These are phyloP conservation scores for Pythium aristosporum DNA, from an alignment of 352 stramenopile species.

Conservation along the genomic window DNA sequence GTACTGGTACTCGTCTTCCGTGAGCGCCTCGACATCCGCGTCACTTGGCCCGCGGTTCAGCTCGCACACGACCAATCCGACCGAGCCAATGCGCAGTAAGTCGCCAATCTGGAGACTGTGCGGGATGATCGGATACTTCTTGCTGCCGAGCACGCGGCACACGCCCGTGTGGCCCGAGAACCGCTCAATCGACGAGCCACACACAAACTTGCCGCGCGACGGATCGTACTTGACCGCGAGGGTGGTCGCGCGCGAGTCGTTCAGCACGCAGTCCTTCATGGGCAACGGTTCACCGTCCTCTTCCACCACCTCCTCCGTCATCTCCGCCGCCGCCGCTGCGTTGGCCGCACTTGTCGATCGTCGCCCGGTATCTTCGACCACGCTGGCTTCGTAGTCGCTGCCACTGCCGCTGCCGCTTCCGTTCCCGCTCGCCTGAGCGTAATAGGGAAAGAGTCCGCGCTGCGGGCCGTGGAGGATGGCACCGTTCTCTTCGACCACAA, in stretches of 20 bases:
- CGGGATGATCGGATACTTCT: constrained; percentile 79
- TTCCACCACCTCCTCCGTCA: not conserved
- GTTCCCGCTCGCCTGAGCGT: constrained; percentile 11
- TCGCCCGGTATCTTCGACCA: constrained; percentile 8
- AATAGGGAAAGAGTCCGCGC: constrained; percentile 47
- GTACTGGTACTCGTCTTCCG: constrained; percentile 81
- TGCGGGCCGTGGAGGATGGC: constrained; percentile 76
- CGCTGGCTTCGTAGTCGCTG: not conserved
- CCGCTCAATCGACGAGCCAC: constrained; percentile 83
- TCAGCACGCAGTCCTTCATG: constrained; percentile 85
- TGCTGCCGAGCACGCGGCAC: constrained; percentile 87
- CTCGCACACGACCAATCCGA: constrained; percentile 91
- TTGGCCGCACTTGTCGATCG: not conserved
- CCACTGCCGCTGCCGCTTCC: constrained; percentile 4
- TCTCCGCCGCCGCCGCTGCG: not conserved
- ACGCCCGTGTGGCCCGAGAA: constrained; percentile 92
- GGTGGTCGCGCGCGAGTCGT: constrained; percentile 78
- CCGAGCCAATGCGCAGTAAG: constrained; percentile 87
- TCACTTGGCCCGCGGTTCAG: constrained; percentile 75
- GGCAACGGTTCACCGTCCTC: constrained; percentile 18
- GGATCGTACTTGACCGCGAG: constrained; percentile 75
- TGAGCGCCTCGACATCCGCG: constrained; percentile 74
- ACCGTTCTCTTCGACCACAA: constrained; percentile 80
- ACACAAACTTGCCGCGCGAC: constrained; percentile 69
- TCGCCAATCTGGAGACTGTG: constrained; percentile 80